These are phyloP conservation scores for Chrysanthemum lavandulifolium DNA, from an alignment of 129 eudicot species.

Conservation along the genomic window DNA sequence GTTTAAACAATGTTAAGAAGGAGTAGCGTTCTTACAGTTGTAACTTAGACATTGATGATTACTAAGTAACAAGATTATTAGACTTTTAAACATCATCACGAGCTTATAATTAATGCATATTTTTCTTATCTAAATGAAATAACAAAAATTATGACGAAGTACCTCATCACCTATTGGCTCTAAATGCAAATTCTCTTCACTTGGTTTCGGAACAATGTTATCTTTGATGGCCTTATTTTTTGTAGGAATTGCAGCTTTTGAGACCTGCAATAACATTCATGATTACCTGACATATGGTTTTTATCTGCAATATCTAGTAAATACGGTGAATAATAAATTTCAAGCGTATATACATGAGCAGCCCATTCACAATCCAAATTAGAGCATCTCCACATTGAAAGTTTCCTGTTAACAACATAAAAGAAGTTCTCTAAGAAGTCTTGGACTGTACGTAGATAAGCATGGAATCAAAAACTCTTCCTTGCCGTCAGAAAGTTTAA, in stretches of 20 bases:
- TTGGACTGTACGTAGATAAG: neutral
- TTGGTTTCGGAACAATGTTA: constrained; percentile 32
- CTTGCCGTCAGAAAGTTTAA: neutral
- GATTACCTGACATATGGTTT: neutral
- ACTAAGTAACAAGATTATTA: too few relatives aligned
- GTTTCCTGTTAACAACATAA: constrained; percentile 35
- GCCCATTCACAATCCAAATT: constrained; percentile 72
- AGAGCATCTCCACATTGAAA: constrained; percentile 74
- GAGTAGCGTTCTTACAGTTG: neutral
- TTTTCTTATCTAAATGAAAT: too few relatives aligned
- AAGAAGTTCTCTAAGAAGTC: neutral
- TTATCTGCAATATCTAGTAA: neutral
- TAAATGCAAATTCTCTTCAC: too few relatives aligned
- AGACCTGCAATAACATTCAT: too few relatives aligned
- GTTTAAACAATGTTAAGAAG: too few relatives aligned
- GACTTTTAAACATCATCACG: too few relatives aligned
- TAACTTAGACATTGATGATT: constrained; percentile 22
- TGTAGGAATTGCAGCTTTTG: neutral
- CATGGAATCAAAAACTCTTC: neutral
- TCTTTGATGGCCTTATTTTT: too few relatives aligned
- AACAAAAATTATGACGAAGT: too few relatives aligned
- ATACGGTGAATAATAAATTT: constrained; percentile 13
- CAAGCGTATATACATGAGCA: constrained; percentile 53
- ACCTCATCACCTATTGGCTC: too few relatives aligned
- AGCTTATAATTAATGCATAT: too few relatives aligned